Base-by-base conservation (phyloP, 768 basidiomycete genomes). In the Leccinum imitatum region DNA sequence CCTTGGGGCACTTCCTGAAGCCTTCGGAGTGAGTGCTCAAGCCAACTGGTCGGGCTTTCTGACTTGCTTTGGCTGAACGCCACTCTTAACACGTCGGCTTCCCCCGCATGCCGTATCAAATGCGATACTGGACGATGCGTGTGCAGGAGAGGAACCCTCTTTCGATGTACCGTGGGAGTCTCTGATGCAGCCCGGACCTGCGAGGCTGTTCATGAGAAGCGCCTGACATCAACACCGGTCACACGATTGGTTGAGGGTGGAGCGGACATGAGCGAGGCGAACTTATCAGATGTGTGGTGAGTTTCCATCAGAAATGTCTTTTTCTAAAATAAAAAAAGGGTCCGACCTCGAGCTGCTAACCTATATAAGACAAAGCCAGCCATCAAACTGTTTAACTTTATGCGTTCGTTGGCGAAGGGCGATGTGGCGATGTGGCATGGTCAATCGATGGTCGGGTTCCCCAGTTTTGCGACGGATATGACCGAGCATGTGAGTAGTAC, bases 271-370 rank as follows among this genome's bases (percentile, higher is more conserved):
- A 67, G 53, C 17, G 69, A 69, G 27, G 69, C 67, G 37, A 67
- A 68, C 30, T 14, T 19, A 64, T 73, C 17, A 65, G 62, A 46
- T 56, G 65, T 9, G 67, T 79, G 48, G 74, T 75, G 53, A 56
- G 76, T 46, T 70, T 35, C 48, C 59, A 56, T 62, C 54, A 61
- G 67, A 30, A 62, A 27, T 69, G 6, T 41, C 17, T 50, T 80
- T 39, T 58, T 77, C 39, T 54, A 3, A n/a, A 27, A n/a, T n/a
- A n/a, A 6, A 13, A 13, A 19, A 47, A 23, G 21, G 5, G 47
- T 47, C 82, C 73, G 73, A 76, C 15, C 67, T 82, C 54, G 69
- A 75, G 9, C 67, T 51, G 64, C 65, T 55, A 44, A 17, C 21
- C n/a, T 10, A 14, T 27, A 27, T 5, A 35, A 35, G 13, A 27